Percentiles rank a stretch among this genome's conserved stretches.
Evolutionary conservation across 495 filamentous ascomycete genomes (phyloP).

Genomic region (Lineolata rhizophorae): DNA sequence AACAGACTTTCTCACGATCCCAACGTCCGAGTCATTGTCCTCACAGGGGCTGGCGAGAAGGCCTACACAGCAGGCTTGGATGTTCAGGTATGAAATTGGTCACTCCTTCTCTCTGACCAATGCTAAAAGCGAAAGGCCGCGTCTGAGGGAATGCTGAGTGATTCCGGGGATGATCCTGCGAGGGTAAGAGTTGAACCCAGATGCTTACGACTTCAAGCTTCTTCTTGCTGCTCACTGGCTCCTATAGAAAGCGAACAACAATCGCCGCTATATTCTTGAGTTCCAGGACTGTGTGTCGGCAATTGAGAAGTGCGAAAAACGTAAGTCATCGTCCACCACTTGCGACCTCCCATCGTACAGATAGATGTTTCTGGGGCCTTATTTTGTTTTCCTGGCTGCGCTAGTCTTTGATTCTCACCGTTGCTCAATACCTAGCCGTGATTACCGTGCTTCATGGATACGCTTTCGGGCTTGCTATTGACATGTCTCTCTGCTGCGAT

Average conservation of each 20-base stretch:
- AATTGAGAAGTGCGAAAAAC: constrained; percentile 79
- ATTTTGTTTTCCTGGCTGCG: neutral
- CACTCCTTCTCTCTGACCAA: too few relatives aligned
- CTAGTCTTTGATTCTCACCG: neutral
- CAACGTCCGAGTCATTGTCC: constrained; percentile 52
- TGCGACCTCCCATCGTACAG: neutral
- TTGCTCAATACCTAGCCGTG: constrained; percentile 30
- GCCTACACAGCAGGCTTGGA: constrained; percentile 79
- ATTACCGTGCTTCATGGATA: constrained; percentile 69
- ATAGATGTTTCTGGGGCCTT: too few relatives aligned
- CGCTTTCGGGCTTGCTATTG: constrained; percentile 62
- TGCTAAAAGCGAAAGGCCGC: constrained; percentile 9
- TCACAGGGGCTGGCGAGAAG: constrained; percentile 61
- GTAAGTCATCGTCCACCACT: constrained; percentile 19
- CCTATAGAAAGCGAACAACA: constrained; percentile 32
- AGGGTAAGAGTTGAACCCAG: constrained; percentile 1
- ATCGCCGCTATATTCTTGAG: constrained; percentile 45
- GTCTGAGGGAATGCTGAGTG: constrained; percentile 8
- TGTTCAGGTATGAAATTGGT: constrained; percentile 41
- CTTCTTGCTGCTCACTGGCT: too few relatives aligned
- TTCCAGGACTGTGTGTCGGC: constrained; percentile 61
- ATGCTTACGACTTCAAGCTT: too few relatives aligned
- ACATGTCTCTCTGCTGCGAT: constrained; percentile 58
- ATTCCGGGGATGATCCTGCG: neutral
- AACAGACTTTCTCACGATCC: constrained; percentile 46